Conservation (phyloP, 1,284 basidiomycete genomes). For the Puccinia hordei region DNA sequence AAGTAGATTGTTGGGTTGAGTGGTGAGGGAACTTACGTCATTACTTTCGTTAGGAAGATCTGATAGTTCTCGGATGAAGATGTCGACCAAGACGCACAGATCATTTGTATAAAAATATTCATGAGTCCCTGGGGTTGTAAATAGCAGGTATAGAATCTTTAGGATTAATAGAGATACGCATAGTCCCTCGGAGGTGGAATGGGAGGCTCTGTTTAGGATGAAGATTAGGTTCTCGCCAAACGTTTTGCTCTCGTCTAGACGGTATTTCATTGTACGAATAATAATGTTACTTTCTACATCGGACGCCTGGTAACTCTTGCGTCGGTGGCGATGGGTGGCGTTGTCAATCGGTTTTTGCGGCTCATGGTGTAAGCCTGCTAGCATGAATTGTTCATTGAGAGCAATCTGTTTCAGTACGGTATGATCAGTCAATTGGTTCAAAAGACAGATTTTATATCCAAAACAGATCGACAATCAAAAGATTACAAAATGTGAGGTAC, state of each 20-base stretch:
- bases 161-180: constrained; percentile 93
- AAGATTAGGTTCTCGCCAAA: constrained; percentile 99
- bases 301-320: constrained; percentile 1
- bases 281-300: constrained; percentile 69
- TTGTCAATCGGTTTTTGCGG: constrained; percentile 30
- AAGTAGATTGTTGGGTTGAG: not conserved
- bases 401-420: constrained; percentile 61
- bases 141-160: constrained; percentile 91
- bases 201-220: constrained; percentile 84
- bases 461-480: not conserved
- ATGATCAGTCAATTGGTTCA: constrained; percentile 25
- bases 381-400: constrained; percentile 98
- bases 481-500: not conserved
- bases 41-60: constrained; percentile 91
- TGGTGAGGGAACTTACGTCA: constrained; percentile 66
- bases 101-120: constrained; percentile 99
- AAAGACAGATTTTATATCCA: not conserved
- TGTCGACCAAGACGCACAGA: constrained; percentile 89
- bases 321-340: not conserved
- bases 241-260: constrained; percentile 81
- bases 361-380: constrained; percentile 63
- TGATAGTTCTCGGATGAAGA: constrained; percentile 86
- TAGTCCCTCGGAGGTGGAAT: constrained; percentile 79
- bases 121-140: constrained; percentile 86
- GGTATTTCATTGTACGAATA: constrained; percentile 76